Evolutionary conservation across 176 grass and related monocot genomes (phyloP).

Genomic region (bread wheat (Triticum aestivum)): IWGSC_CS_RefSeq_v2.1 NC_057797.1:207986458-207986957

Average conservation of each 20-base stretch:
- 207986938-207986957: no score
- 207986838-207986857: not conserved
- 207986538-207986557: slow-evolving; percentile 55
- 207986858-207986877: not conserved
- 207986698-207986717: not conserved
- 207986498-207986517: slow-evolving; percentile 7
- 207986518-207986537: slow-evolving; percentile 52
- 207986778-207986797: not conserved
- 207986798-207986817: not conserved
- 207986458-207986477: slow-evolving; percentile 8
- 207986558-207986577: not conserved
- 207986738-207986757: slow-evolving; percentile 17
- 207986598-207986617: not conserved
- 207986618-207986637: not conserved
- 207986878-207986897: not conserved
- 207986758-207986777: slow-evolving; percentile 24
- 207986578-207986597: slow-evolving; percentile 15
- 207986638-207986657: no score
- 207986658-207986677: no score
- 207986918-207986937: no score
- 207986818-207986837: not conserved
- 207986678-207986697: not conserved
- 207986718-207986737: not conserved
- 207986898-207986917: not conserved
- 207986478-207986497: rapidly evolving